Evolutionary conservation across 345 rosid species (phyloP).

Genomic region (Populus deltoides): DNA sequence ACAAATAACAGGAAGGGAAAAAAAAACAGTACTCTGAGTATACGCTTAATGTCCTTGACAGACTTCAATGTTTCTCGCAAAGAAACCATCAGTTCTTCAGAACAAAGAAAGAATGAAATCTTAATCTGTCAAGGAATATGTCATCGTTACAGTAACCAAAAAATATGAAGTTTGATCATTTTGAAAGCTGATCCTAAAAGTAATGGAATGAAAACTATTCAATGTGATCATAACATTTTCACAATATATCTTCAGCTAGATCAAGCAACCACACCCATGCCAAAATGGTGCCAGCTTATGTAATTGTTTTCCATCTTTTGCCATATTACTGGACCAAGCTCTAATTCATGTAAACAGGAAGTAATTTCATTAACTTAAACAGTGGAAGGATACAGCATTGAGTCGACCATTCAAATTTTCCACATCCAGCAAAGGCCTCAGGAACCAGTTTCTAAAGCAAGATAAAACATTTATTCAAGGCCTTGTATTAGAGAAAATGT

Average conservation of each 20-base stretch:
- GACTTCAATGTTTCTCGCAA: constrained; percentile 79
- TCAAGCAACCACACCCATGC: constrained; percentile 1
- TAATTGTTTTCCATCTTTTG: constrained; percentile 3
- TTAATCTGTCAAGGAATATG: constrained; percentile 45
- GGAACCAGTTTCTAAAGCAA: constrained; percentile 81
- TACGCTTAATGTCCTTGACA: constrained; percentile 72
- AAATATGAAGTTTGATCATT: not conserved
- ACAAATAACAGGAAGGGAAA: not conserved
- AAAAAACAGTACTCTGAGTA: constrained; percentile 58
- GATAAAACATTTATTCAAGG: constrained; percentile 24
- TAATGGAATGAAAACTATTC: not conserved
- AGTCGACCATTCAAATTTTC: constrained; percentile 72
- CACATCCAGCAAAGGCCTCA: constrained; percentile 85
- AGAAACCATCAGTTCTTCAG: constrained; percentile 80
- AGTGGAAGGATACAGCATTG: constrained; percentile 78
- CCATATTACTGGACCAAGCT: constrained; percentile 10
- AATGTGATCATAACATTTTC: not conserved
- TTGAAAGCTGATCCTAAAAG: not conserved
- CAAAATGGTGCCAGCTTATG: not conserved
- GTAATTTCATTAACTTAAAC: constrained; percentile 9
- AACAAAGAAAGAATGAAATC: constrained; percentile 82
- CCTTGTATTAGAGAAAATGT: constrained; percentile 12
- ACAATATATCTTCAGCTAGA: not conserved
- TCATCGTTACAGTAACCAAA: not conserved
- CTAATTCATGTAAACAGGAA: constrained; percentile 16